Conservation (phyloP, 78 protist genomes). For the Dictyostelium brefeldianum region DNA sequence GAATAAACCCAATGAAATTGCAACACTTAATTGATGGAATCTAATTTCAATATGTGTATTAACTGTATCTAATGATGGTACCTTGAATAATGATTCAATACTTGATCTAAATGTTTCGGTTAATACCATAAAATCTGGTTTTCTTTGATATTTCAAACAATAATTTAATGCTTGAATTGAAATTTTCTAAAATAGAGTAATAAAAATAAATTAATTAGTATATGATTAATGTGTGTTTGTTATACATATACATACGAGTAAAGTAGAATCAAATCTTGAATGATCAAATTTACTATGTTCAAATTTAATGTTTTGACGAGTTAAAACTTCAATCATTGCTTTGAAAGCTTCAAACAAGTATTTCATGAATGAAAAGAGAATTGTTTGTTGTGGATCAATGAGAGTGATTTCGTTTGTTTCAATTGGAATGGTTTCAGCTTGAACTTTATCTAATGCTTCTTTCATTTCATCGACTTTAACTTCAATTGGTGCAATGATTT, state of each 20-base stretch:
- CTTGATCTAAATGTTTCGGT: constrained; percentile 90
- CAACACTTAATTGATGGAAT: constrained; percentile 90
- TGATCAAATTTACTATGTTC: constrained; percentile 48
- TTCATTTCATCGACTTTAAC: constrained; percentile 55
- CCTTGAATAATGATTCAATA: constrained; percentile 68
- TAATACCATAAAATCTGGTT: constrained; percentile 90
- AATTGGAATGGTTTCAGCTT: constrained; percentile 36
- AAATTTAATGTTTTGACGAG: constrained; percentile 4
- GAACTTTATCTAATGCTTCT: constrained; percentile 51
- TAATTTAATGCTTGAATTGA: constrained; percentile 86
- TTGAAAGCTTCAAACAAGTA: constrained; percentile 29
- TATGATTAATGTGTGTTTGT: background rate
- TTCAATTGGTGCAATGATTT: constrained; percentile 56
- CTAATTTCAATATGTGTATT: constrained; percentile 90
- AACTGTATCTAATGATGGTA: constrained; percentile 81
- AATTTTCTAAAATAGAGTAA: constrained; percentile 14
- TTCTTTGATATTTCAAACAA: constrained; percentile 92
- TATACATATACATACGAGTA: background rate
- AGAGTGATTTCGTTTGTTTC: background rate
- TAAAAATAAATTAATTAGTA: constrained; percentile 9
- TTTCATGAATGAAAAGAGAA: background rate
- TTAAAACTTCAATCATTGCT: constrained; percentile 29
- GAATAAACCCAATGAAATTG: constrained; percentile 92
- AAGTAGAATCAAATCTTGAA: constrained; percentile 28
- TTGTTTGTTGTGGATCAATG: constrained; percentile 20